Evolutionary conservation across 2,329 filamentous ascomycete species (phyloP).

Genomic region (Harringtonia aguacate): DNA sequence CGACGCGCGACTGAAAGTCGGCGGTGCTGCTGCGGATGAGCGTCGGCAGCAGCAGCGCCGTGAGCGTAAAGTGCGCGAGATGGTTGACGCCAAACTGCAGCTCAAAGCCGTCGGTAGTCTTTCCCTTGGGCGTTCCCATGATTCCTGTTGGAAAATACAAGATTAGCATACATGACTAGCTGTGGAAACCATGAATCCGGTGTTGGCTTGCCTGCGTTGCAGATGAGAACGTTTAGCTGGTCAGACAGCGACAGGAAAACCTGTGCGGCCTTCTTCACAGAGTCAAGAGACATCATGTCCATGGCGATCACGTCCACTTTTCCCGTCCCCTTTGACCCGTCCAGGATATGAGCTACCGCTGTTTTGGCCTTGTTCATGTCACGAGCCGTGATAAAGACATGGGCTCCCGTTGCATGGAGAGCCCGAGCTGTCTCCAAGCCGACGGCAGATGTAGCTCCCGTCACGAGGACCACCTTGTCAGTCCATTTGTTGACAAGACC

Average conservation of each 20-base stretch:
- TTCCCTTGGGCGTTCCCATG: background rate
- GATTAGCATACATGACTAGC: background rate
- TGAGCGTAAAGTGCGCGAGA: conserved; percentile 41
- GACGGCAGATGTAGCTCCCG: background rate
- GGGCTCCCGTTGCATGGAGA: conserved; percentile 11
- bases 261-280: conserved; percentile 14
- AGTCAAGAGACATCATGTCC: conserved; percentile 14
- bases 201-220: conserved; percentile 7
- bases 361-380: background rate
- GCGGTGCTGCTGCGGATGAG: conserved; percentile 27
- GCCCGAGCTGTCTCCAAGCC: conserved; percentile 25
- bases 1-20: conserved; percentile 32
- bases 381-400: background rate
- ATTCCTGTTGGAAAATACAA: background rate
- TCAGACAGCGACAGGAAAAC: conserved; percentile 3
- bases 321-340: conserved; percentile 15
- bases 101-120: conserved; percentile 10
- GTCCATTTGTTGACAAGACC: background rate
- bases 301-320: conserved; percentile 17
- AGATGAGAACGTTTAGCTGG: conserved; percentile 9
- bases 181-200: background rate
- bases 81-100: conserved; percentile 42
- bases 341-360: background rate
- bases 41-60: conserved; percentile 32
- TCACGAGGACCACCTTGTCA: background rate